A percentile compares a stretch with the other conserved stretches of the same genome.
Evolutionary conservation across 2,329 filamentous ascomycete species (phyloP).

Genomic region (Colletotrichum sansevieriae): DNA sequence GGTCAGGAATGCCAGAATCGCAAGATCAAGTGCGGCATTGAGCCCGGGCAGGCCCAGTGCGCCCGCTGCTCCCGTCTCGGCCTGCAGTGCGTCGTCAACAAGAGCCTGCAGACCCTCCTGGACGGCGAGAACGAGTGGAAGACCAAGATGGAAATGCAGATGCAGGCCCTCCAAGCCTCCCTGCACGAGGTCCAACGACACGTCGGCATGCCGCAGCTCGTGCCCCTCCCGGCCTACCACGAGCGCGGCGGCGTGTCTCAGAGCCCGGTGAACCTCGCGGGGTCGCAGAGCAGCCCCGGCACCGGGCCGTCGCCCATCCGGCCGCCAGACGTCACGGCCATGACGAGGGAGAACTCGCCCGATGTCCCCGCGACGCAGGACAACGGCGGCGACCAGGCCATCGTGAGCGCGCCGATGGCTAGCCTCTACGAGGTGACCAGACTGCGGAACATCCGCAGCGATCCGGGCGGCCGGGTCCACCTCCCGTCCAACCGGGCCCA

Average conservation of each 20-base stretch:
- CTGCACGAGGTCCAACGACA: slow-evolving; percentile 46
- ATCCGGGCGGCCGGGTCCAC: slow-evolving; percentile 44
- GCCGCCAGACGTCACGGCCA: slow-evolving; percentile 46
- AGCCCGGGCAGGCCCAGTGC: slow-evolving; percentile 59
- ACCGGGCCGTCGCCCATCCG: slow-evolving; percentile 42
- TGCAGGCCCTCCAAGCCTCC: slow-evolving; percentile 46
- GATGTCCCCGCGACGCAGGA: slow-evolving; percentile 44
- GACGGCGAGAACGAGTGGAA: slow-evolving; percentile 65
- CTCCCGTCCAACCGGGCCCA: slow-evolving; percentile 33
- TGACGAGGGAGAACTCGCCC: slow-evolving; percentile 51
- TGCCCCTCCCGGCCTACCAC: slow-evolving; percentile 13
- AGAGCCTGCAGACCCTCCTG: slow-evolving; percentile 67
- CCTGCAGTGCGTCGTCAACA: slow-evolving; percentile 66
- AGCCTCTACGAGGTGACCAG: slow-evolving; percentile 51
- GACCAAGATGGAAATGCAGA: slow-evolving; percentile 47
- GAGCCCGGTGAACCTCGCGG: slow-evolving; percentile 35
- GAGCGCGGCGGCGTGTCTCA: slow-evolving; percentile 33
- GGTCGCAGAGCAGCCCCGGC: slow-evolving; percentile 40
- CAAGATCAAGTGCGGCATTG: slow-evolving; percentile 68
- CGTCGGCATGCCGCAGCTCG: slow-evolving; percentile 41
- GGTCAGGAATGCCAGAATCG: slow-evolving; percentile 63
- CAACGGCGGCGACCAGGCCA: slow-evolving; percentile 45
- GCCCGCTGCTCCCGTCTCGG: slow-evolving; percentile 63
- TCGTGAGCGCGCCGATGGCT: slow-evolving; percentile 50
- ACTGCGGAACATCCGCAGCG: slow-evolving; percentile 50